Evolutionary conservation across 345 rosid genomes (phyloP), one percentile per base, ranked within the genome.

Genomic region (Camelina laxa): DNA sequence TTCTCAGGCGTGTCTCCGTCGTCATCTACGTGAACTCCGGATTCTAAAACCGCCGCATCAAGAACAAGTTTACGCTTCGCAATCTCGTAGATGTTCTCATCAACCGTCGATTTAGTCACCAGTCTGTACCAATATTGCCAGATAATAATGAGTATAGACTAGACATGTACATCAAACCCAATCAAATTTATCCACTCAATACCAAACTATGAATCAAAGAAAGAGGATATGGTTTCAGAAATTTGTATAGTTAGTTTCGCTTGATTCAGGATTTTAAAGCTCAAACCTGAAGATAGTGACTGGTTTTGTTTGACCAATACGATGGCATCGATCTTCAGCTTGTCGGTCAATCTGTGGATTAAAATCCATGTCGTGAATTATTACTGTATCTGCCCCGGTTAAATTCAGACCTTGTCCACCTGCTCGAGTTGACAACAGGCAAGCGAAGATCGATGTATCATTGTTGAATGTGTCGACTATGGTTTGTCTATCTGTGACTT

Each of bases 321-420:
- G 89, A 80, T 92, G 99, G 69, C 98, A 95, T 9, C 96, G 86
- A 80, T 92, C 98, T 86, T 90, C 98, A 50, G 97, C 99, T 76
- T 90, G 98, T 19, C 98, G 82, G 53, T 95, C 98, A 69, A 95
- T 95, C 79, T 95, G 98, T 24, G 97, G 99, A 72, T 95, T 95
- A 78, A 92, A 95, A 86, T 90, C 98, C 98, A 95, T 87, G 79
- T 92, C 93, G 48, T 92, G 96, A 68, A 91, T 91, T 47, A 92
- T 80, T 33, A 91, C 97, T 0, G 96, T 92, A 76, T 92, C 99
- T 51, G 98, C 97, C 48, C 96, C 99, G 0, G 88, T 92, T 78
- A 96, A 74, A 83, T 96, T 92, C 82, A 96, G 86, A 62, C 99
- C 98, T 86, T 96, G 97, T 19, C 99, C 98, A 51, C 98, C 98